These are phyloP conservation scores for Starmerella stigmatis DNA, from an alignment of 805 yeast species.

Conservation along the genomic window DNA sequence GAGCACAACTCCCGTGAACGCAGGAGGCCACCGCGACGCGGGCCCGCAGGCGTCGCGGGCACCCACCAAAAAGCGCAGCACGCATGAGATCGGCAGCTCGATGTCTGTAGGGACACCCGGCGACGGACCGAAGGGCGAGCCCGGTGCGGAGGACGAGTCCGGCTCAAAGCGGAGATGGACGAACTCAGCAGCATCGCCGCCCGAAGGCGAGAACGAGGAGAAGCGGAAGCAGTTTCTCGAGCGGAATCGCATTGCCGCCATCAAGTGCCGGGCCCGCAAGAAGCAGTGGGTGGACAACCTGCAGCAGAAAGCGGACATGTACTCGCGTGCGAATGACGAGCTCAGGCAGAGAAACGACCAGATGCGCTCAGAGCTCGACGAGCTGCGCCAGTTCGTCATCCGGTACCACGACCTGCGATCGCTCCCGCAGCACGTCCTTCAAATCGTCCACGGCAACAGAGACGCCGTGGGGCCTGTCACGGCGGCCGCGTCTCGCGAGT, in stretches of 20 bases:
- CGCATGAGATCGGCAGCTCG: not conserved
- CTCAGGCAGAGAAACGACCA: conserved; percentile 29
- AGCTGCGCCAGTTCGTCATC: conserved; percentile 26
- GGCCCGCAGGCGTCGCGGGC: too few species aligned
- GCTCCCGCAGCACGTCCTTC: conserved; percentile 20
- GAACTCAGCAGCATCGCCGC: not conserved
- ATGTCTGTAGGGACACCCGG: not conserved
- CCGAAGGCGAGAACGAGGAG: conserved; percentile 43
- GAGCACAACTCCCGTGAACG: too few species aligned
- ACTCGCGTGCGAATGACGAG: conserved; percentile 58
- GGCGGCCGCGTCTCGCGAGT: not conserved
- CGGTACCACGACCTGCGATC: conserved; percentile 15
- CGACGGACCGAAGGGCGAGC: not conserved
- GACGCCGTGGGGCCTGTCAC: not conserved
- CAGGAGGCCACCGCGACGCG: too few species aligned
- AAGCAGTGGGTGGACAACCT: conserved; percentile 76
- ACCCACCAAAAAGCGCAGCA: not conserved
- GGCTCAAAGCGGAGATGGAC: not conserved
- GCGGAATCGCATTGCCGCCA: conserved; percentile 88
- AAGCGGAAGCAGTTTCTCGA: conserved; percentile 72
- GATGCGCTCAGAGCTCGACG: conserved; percentile 26
- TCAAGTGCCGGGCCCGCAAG: conserved; percentile 89
- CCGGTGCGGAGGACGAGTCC: not conserved
- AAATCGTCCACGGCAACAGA: conserved; percentile 11
- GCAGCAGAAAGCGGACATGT: conserved; percentile 66